phyloP scores from a whole-genome alignment of 2,329 filamentous ascomycete genomes.

The Samsoniella hepiali region DNA sequence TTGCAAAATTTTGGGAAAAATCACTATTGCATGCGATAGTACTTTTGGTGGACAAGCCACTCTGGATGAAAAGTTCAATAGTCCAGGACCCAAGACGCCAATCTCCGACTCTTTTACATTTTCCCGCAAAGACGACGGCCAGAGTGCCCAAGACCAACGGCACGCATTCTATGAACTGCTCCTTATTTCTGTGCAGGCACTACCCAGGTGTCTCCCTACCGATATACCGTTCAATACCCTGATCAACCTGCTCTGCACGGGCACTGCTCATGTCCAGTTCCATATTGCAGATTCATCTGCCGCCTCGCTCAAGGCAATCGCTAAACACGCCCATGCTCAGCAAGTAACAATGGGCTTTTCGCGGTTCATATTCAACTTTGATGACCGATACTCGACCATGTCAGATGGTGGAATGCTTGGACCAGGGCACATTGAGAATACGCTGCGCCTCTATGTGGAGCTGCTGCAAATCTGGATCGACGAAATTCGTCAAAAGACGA shows the following conservation, averaged over 20 bases:
- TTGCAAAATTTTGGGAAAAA: slow-evolving; percentile 91
- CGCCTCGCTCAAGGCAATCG: slow-evolving; percentile 91
- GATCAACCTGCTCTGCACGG: slow-evolving; percentile 92
- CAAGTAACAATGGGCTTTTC: slow-evolving; percentile 96
- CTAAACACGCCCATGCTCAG: slow-evolving; percentile 86
- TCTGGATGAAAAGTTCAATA: slow-evolving; percentile 89
- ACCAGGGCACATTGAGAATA: slow-evolving; percentile 90
- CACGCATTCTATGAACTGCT: slow-evolving; percentile 94
- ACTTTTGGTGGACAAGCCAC: slow-evolving; percentile 95
- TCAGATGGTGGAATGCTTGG: slow-evolving; percentile 96
- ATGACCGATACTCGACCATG: slow-evolving; percentile 95
- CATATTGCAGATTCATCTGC: slow-evolving; percentile 92
- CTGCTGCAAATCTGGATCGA: slow-evolving; percentile 96
- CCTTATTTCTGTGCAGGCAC: slow-evolving; percentile 89
- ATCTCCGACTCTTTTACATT: slow-evolving; percentile 95
- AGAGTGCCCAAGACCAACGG: slow-evolving; percentile 72
- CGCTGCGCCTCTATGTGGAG: slow-evolving; percentile 87
- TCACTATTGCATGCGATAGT: slow-evolving; percentile 94
- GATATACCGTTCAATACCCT: slow-evolving; percentile 91
- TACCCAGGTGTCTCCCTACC: slow-evolving; percentile 88
- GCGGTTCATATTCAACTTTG: slow-evolving; percentile 97
- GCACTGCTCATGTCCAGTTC: slow-evolving; percentile 89
- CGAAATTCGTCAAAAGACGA: slow-evolving; percentile 83
- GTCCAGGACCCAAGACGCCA: slow-evolving; percentile 86
- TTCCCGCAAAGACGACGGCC: slow-evolving; percentile 73